Evolutionary conservation across 148 eudicot species (phyloP), one percentile per base, ranked within the genome.

Genomic region (Nepenthes gracilis): DNA sequence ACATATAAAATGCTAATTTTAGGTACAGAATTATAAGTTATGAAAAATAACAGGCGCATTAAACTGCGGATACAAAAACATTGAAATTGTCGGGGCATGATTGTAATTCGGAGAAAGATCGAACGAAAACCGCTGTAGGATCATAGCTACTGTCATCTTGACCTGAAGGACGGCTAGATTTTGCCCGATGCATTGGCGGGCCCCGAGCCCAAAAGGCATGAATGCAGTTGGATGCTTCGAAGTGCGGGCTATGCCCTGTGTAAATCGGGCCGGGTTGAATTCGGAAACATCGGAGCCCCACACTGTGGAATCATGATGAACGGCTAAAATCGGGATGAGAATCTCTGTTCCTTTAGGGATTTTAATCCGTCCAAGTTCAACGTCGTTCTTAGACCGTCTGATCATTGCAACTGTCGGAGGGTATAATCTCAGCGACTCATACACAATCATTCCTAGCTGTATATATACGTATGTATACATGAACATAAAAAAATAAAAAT

Each of bases 391-490:
- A 11, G 86, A 53, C 15, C 78, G 76, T 68, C 89, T 65, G 14
- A 84, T 69, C 54, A 71, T 64, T 43, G 86, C 89, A 1, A 84
- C 78, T 40, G 71, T 80, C 0, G 86, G 86, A 32, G 89, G 81
- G 72, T 84, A 84, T 35, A 81, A 36, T 38, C 86, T 67, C 36
- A 81, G 49, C 11, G 74, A 64, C 70, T 84, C 86, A 32, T 72
- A 76, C 58, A 81, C 49, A 11, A 84, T 81, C 83, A 84, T 84
- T 47, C 81, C 66, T 47, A 84, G 60, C 86, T 84, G 86, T 70
- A 64, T 34, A 34, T 10, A 52, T 37, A 6, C 15, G 5, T 35
- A 12, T 1, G 38, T 23, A 23, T 23, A 23, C 23, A 23, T 23
- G 23, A 23, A 23, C 35, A 57, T 48, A 59, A 47, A 49, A 6